These are phyloP conservation scores for Phtheirospermum japonicum DNA, from an alignment of 257 asterid genomes.

Conservation along the genomic window DNA sequence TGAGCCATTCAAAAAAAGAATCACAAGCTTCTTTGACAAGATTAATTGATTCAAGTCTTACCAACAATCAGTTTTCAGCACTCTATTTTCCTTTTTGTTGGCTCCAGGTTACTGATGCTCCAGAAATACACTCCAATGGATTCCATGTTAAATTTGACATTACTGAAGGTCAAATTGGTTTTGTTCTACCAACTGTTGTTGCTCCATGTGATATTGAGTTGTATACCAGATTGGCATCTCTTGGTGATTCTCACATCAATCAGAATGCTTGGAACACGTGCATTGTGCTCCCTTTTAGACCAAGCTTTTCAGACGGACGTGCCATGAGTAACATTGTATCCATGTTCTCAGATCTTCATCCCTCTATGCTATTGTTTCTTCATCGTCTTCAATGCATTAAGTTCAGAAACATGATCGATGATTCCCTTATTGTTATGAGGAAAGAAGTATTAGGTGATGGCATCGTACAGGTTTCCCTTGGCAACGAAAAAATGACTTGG, in stretches of 20 bases:
- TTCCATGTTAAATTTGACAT: conserved; percentile 71
- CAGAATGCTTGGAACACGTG: conserved; percentile 59
- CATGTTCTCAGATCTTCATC: conserved; percentile 77
- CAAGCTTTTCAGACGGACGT: conserved; percentile 39
- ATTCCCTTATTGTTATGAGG: conserved; percentile 55
- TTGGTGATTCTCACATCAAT: conserved; percentile 32
- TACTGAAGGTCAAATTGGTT: conserved; percentile 73
- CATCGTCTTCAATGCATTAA: conserved; percentile 68
- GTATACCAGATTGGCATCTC: conserved; percentile 42
- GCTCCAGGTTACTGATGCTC: conserved; percentile 69
- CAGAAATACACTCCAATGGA: conserved; percentile 76
- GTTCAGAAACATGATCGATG: conserved; percentile 53
- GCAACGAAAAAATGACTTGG: conserved; percentile 64
- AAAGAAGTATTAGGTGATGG: conserved; percentile 60
- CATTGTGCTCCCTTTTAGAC: conserved; percentile 68
- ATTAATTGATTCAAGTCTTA: not conserved
- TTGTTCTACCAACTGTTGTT: conserved; percentile 65
- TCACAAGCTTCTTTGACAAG: no score
- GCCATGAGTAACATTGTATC: conserved; percentile 47
- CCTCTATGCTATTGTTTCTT: conserved; percentile 67
- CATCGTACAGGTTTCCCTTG: conserved; percentile 50
- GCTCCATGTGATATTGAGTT: conserved; percentile 61
- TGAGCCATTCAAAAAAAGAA: no score
- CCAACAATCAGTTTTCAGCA: not conserved
- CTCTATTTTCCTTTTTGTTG: not conserved